Conservation (phyloP, 1,139 yeast species). For the Hyphopichia buzzinii region DNA sequence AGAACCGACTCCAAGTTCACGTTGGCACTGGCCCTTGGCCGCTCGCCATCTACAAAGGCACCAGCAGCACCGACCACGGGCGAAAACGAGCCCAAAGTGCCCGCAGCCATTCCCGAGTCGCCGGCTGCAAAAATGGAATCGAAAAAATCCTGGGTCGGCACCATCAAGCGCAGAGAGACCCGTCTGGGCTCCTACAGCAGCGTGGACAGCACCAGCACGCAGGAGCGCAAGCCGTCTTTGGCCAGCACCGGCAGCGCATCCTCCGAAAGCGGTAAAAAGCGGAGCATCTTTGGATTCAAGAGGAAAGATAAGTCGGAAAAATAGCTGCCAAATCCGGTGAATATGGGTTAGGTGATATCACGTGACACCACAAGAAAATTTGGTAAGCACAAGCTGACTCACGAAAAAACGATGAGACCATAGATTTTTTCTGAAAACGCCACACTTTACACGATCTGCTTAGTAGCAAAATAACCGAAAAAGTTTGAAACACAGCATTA, state of each 20-base stretch:
- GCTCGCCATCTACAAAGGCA: conserved; percentile 2
- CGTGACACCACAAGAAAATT: too few species aligned
- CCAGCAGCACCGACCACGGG: not conserved
- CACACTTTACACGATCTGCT: conserved; percentile 1
- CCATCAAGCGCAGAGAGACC: conserved; percentile 36
- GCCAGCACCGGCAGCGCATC: conserved; percentile 10
- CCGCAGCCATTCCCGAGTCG: not conserved
- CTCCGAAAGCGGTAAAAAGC: conserved; percentile 18
- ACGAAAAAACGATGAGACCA: conserved; percentile 1
- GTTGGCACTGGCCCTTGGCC: conserved; percentile 1
- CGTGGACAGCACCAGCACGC: not conserved
- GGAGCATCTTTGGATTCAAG: conserved; percentile 41
- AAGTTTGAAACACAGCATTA: not conserved
- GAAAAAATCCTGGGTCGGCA: conserved; percentile 46
- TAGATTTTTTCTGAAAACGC: too few species aligned
- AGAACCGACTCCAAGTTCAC: conserved; percentile 2
- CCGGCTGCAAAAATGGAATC: not conserved
- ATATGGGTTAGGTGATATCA: too few species aligned
- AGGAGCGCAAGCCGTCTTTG: conserved; percentile 10
- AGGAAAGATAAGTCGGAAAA: not conserved
- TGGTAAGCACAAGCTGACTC: too few species aligned
- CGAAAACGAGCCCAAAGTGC: not conserved
- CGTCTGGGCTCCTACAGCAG: conserved; percentile 12
- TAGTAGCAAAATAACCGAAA: not conserved
- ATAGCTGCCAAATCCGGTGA: too few species aligned